These are phyloP conservation scores for Malus sieversii DNA, from an alignment of 306 rosid species.

Conservation along the genomic window DNA sequence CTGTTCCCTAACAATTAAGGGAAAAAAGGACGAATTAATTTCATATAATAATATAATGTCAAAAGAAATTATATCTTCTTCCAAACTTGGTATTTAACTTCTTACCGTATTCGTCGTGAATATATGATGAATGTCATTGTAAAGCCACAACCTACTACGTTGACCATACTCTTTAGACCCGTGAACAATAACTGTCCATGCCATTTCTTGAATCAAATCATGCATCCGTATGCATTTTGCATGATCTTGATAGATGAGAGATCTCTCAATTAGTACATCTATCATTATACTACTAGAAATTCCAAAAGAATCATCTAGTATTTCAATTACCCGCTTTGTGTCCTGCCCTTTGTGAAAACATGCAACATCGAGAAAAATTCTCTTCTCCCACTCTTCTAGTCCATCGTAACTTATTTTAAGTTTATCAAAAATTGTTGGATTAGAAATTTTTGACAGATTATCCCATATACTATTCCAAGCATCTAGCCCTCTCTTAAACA, in stretches of 20 bases:
- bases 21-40: background rate
- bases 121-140: constrained; percentile 4
- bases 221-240: constrained; percentile 6
- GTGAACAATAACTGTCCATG: constrained; percentile 9
- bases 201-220: constrained; percentile 13
- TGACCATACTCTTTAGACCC: background rate
- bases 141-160: background rate
- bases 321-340: fast-evolving
- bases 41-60: background rate
- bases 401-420: too few species aligned
- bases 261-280: constrained; percentile 13
- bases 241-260: background rate
- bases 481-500: too few species aligned
- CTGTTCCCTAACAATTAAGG: too few species aligned
- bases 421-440: too few species aligned
- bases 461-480: too few species aligned
- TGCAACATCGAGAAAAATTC: too few species aligned
- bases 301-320: too few species aligned
- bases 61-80: background rate
- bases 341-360: too few species aligned
- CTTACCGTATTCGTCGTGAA: constrained; percentile 9
- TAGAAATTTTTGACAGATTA: too few species aligned
- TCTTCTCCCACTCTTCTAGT: too few species aligned
- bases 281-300: too few species aligned
- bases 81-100: background rate